Conservation (phyloP, 495 filamentous ascomycete genomes). For the Aspergillus homomorphus region DNA sequence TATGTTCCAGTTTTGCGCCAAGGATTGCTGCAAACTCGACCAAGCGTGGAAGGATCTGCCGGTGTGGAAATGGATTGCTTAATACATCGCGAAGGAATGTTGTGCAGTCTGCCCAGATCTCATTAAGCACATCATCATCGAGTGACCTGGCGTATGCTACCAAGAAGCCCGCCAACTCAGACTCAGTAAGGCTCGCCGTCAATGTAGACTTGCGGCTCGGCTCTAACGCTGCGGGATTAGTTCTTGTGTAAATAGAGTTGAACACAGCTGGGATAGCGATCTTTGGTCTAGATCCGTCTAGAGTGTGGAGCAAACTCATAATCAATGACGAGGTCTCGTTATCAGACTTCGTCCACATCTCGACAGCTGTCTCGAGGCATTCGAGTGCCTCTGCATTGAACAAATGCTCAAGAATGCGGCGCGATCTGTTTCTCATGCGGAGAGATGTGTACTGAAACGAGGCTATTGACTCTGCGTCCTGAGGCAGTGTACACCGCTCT, state of each 20-base stretch:
- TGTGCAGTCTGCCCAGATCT: constrained; percentile 96
- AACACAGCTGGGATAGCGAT: constrained; percentile 95
- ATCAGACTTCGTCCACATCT: constrained; percentile 65
- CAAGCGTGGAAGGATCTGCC: constrained; percentile 82
- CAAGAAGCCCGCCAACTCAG: constrained; percentile 80
- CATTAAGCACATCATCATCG: constrained; percentile 98
- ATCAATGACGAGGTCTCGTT: constrained; percentile 49
- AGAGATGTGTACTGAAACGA: constrained; percentile 88
- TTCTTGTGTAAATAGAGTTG: constrained; percentile 92
- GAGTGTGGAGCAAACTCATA: constrained; percentile 81
- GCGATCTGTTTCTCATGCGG: constrained; percentile 82
- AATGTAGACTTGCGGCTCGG: constrained; percentile 77
- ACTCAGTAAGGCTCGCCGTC: constrained; percentile 76
- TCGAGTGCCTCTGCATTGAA: constrained; percentile 94
- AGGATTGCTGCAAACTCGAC: constrained; percentile 86
- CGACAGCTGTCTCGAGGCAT: constrained; percentile 85
- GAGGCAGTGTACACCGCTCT: constrained; percentile 48
- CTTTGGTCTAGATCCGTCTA: constrained; percentile 88
- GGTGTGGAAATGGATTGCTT: constrained; percentile 90
- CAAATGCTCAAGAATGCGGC: constrained; percentile 85
- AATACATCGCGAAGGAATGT: constrained; percentile 86
- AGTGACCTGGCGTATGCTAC: constrained; percentile 84
- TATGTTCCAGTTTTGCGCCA: constrained; percentile 93
- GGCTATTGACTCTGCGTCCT: constrained; percentile 68
- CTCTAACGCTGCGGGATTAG: constrained; percentile 78